Conservation (phyloP, 75 land plant species). For the Picea sitchensis region DNA sequence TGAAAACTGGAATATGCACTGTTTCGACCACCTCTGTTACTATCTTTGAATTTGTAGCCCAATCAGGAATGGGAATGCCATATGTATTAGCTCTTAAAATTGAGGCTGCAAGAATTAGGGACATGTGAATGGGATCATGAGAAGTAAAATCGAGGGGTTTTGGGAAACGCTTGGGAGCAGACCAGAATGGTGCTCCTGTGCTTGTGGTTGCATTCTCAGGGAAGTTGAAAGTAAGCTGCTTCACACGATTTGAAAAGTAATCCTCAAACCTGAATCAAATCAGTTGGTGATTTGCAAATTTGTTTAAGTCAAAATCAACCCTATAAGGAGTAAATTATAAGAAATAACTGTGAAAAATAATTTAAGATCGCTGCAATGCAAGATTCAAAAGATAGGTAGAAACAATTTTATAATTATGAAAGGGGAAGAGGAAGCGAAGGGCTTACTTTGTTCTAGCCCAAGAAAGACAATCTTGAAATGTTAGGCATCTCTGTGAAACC, state of each 20-base stretch:
- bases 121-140: conserved; percentile 47
- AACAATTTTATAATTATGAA: no score
- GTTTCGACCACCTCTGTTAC: conserved; percentile 61
- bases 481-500: conserved; percentile 61
- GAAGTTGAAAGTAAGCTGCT: conserved; percentile 88
- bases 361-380: background rate
- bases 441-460: conserved; percentile 81
- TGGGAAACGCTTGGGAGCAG: conserved; percentile 89
- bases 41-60: conserved; percentile 46
- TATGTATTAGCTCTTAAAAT: conserved; percentile 76
- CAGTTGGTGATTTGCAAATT: no score
- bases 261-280: conserved; percentile 73
- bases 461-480: conserved; percentile 74
- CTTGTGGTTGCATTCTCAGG: conserved; percentile 87
- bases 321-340: no score
- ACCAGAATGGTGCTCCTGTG: conserved; percentile 71
- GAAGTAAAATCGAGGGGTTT: conserved; percentile 61
- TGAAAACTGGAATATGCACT: conserved; percentile 62
- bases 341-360: background rate
- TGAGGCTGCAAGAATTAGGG: conserved; percentile 67
- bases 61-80: conserved; percentile 77
- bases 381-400: no score
- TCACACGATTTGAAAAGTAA: conserved; percentile 87
- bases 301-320: no score
- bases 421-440: background rate